A percentile compares a stretch with the other conserved stretches of the same genome.
phyloP scores from a whole-genome alignment of 495 filamentous ascomycete genomes.

The Xylaria sp. region DNA sequence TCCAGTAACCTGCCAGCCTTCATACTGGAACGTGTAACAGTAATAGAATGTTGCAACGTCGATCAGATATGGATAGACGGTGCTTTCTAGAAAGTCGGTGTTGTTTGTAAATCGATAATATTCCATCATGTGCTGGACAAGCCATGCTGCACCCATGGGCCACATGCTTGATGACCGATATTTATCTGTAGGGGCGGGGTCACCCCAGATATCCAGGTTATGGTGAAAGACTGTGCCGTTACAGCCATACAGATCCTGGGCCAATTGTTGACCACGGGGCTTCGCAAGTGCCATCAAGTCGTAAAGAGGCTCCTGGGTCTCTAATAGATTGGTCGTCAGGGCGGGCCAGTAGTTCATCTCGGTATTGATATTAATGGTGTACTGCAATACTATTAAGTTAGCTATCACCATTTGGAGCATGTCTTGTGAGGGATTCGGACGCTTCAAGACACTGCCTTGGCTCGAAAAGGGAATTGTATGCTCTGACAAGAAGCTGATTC shows the following conservation, averaged over 20 bases:
- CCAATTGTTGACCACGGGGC: constrained; percentile 46
- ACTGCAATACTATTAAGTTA: constrained; percentile 28
- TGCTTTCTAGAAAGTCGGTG: constrained; percentile 40
- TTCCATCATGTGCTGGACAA: constrained; percentile 56
- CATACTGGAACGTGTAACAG: constrained; percentile 16
- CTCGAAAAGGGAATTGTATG: not conserved
- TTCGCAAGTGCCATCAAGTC: constrained; percentile 14
- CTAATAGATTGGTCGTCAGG: constrained; percentile 51
- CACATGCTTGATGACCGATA: constrained; percentile 55
- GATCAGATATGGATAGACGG: constrained; percentile 35
- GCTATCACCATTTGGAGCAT: not conserved
- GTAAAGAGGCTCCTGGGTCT: constrained; percentile 32
- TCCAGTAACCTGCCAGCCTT: constrained; percentile 13
- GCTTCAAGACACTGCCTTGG: not conserved
- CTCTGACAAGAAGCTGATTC: not conserved
- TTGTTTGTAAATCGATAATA: constrained; percentile 52
- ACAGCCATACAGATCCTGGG: constrained; percentile 58
- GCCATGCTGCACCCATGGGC: constrained; percentile 60
- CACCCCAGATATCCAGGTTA: constrained; percentile 60
- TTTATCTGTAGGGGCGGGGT: constrained; percentile 54
- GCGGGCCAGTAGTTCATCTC: constrained; percentile 70
- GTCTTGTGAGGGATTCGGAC: not conserved
- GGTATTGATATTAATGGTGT: constrained; percentile 65
- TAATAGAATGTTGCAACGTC: constrained; percentile 11
- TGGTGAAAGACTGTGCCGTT: constrained; percentile 57